Evolutionary conservation across 192 early-diverging fungal species (phyloP), one percentile per base, ranked within the genome.

Genomic region (Phycomyces nitens): DNA sequence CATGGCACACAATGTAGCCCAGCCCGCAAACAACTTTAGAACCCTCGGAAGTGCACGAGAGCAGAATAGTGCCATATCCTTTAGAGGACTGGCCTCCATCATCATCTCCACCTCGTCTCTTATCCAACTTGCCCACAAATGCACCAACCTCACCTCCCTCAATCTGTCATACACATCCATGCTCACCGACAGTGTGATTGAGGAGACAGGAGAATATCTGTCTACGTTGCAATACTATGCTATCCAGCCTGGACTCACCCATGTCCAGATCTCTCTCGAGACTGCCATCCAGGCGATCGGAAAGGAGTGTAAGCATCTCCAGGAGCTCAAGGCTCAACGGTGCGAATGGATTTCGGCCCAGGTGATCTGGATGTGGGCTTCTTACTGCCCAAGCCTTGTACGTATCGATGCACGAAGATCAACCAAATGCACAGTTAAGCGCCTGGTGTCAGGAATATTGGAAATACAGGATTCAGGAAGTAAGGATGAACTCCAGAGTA

Each of bases 141-240:
- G 79, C 29, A 62, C 58, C 2, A 68, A 73, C 22, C 66, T 81
- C 15, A 68, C 64, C 3, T 60, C 53, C 12, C 65, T 81, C 5
- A 70, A 75, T 49, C 29, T 82, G 20, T 76, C 69, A 15, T 70
- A 73, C 27, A 68, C 74, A 4, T 39, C 44, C 12, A 26, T 80
- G 27, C 60, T 64, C 12, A 50, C 60, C 9, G 80, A 79, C 38
- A 73, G 78, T 27, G 38, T 74, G 7, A 69, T 75, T 27, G 52
- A 66, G 40, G 77, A 79, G 47, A 82, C 80, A 2, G 80, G 76
- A 3, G 80, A 82, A 40, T 82, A 82, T 49, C 20, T 72, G 14
- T 79, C 77, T 2, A 74, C 74, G 10, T 50, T 79, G 38, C 80
- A 82, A 39, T 43, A 65, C 23, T 77, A 73, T 23, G 67, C 71